Evolutionary conservation across 495 filamentous ascomycete species (phyloP).

Genomic region (Pseudomonodictys pantanalensis): DNA sequence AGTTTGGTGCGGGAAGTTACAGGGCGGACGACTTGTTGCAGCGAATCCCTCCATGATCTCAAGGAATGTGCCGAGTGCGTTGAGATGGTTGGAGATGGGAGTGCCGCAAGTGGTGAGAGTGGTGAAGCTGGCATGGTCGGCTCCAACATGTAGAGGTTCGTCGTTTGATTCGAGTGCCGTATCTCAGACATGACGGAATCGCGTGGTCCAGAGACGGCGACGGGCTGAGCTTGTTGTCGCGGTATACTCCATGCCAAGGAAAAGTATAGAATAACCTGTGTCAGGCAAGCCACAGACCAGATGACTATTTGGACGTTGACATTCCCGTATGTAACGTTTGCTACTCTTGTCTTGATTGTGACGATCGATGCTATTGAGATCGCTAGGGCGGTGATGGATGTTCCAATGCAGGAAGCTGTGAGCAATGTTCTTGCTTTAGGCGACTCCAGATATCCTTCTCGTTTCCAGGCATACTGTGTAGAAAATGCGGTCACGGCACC

Average conservation of each 20-base stretch:
- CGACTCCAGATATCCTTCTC: constrained; percentile 8
- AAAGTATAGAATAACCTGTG: constrained; percentile 21
- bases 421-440: constrained; percentile 1
- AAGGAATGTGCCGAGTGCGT: constrained; percentile 26
- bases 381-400: constrained; percentile 5
- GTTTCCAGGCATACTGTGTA: constrained; percentile 26
- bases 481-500: constrained; percentile 18
- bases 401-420: constrained; percentile 11
- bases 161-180: constrained; percentile 12
- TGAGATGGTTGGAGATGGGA: constrained; percentile 33
- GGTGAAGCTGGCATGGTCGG: constrained; percentile 10
- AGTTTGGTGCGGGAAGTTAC: constrained; percentile 35
- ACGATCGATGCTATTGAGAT: constrained; percentile 21
- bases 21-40: constrained; percentile 34
- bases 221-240: neutral
- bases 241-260: constrained; percentile 3
- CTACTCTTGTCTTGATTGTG: constrained; percentile 16
- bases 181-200: constrained; percentile 32
- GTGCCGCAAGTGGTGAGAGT: constrained; percentile 13
- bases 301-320: constrained; percentile 17
- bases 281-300: constrained; percentile 21
- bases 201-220: constrained; percentile 2
- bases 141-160: constrained; percentile 20
- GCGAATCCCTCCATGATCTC: constrained; percentile 29
- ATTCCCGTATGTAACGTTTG: constrained; percentile 11